A percentile compares a stretch with the other conserved stretches of the same genome.
Conservation (phyloP, 2,329 filamentous ascomycete genomes). For the Acephala macrosclerotiorum region DNA sequence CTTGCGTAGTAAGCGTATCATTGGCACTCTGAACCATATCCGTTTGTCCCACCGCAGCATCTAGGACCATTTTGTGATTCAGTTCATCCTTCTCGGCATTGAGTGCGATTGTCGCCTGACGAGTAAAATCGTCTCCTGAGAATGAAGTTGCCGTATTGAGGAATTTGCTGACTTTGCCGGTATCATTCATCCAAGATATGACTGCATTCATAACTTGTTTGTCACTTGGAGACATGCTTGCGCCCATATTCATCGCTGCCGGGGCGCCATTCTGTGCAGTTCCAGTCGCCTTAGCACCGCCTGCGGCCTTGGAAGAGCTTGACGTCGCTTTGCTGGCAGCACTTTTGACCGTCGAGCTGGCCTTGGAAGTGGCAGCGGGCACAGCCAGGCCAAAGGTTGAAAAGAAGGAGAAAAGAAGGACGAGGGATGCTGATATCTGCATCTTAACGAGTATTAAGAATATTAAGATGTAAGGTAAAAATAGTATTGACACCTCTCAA, state of each 20-base stretch:
- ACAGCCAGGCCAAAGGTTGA: not conserved
- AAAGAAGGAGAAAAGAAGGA: constrained; percentile 6
- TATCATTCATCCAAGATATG: constrained; percentile 24
- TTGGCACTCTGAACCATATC: constrained; percentile 19
- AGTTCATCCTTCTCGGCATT: constrained; percentile 24
- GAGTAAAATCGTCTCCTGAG: constrained; percentile 21
- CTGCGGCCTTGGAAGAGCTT: not conserved
- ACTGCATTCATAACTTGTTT: constrained; percentile 20
- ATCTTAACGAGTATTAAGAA: not conserved
- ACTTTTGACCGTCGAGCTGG: constrained; percentile 1
- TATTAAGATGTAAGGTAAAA: not conserved
- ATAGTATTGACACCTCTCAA: not conserved
- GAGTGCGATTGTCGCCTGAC: constrained; percentile 20
- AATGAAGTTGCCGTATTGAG: constrained; percentile 21
- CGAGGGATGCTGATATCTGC: not conserved
- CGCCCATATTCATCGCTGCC: not conserved
- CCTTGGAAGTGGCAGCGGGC: not conserved
- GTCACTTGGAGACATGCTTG: constrained; percentile 14
- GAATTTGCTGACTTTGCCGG: constrained; percentile 23
- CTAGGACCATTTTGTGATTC: constrained; percentile 24
- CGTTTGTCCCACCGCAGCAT: constrained; percentile 12
- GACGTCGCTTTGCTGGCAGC: not conserved
- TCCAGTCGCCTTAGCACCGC: not conserved
- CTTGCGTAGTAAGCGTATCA: constrained; percentile 18
- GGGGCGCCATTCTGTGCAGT: not conserved